Percentiles rank a stretch among this genome's conserved stretches.
These are phyloP conservation scores for Phytophthora agathidicida DNA, from an alignment of 352 stramenopile genomes.

Conservation along the genomic window DNA sequence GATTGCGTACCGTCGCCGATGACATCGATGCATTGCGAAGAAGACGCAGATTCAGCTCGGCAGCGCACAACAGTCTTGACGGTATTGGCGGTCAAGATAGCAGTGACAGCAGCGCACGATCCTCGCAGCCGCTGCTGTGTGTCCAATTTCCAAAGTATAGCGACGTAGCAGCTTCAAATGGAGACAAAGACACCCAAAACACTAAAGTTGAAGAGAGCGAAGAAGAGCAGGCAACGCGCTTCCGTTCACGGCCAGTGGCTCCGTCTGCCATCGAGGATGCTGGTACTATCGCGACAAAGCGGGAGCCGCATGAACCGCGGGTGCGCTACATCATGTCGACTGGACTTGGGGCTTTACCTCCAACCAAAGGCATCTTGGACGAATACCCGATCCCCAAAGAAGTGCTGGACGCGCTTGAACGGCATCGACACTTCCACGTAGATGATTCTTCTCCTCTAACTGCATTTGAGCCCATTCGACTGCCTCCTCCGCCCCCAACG, in stretches of 20 bases:
- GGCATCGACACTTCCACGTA: conserved; percentile 67
- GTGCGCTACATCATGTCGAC: conserved; percentile 81
- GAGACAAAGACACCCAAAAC: not conserved
- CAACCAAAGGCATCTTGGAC: conserved; percentile 71
- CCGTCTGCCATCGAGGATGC: conserved; percentile 44
- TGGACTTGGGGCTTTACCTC: conserved; percentile 51
- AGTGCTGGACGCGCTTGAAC: conserved; percentile 66
- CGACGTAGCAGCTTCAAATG: not conserved
- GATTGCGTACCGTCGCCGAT: conserved; percentile 14
- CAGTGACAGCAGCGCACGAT: not conserved
- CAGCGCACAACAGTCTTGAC: not conserved
- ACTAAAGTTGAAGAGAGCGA: conserved; percentile 36
- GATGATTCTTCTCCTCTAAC: conserved; percentile 63
- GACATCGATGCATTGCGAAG: conserved; percentile 8
- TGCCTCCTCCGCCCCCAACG: conserved; percentile 12
- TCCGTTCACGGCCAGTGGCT: conserved; percentile 57
- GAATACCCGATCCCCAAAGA: conserved; percentile 78
- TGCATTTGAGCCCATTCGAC: conserved; percentile 55
- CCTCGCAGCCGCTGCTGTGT: conserved; percentile 3
- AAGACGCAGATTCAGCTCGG: conserved; percentile 1
- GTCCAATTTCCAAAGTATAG: conserved; percentile 23
- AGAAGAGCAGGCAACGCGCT: conserved; percentile 52
- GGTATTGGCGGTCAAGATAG: not conserved
- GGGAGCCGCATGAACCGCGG: conserved; percentile 41
- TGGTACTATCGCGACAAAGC: conserved; percentile 33